phyloP scores from a whole-genome alignment of 2,329 filamentous ascomycete genomes.

The Byssochlamys sp. region DNA sequence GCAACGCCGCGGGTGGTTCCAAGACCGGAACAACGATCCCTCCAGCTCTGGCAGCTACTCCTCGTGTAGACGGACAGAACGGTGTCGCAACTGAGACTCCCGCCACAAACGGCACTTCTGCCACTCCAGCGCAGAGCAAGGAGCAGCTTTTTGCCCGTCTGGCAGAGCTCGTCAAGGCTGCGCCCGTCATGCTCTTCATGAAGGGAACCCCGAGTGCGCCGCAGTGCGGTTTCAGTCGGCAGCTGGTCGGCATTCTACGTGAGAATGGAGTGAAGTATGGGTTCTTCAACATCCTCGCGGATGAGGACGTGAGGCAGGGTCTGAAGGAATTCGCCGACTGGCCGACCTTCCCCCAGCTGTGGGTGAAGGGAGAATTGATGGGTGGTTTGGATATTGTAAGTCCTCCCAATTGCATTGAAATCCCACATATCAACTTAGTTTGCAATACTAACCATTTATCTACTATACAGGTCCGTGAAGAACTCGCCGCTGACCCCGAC shows the following conservation, averaged over 20 bases:
- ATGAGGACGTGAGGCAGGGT: constrained; percentile 92
- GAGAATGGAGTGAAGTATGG: constrained; percentile 91
- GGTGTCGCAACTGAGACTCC: constrained; percentile 17
- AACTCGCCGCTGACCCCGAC: constrained; percentile 70
- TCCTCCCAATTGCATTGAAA: constrained; percentile 12
- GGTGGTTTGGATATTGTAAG: constrained; percentile 92
- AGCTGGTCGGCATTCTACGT: constrained; percentile 74
- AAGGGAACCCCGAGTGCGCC: constrained; percentile 84
- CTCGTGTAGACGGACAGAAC: constrained; percentile 22
- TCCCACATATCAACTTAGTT: neutral
- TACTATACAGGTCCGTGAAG: constrained; percentile 72
- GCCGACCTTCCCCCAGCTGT: constrained; percentile 95
- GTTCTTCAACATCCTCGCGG: constrained; percentile 97
- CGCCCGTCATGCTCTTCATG: constrained; percentile 98
- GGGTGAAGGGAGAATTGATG: constrained; percentile 80
- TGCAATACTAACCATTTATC: constrained; percentile 6
- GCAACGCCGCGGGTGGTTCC: constrained; percentile 28
- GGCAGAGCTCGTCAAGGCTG: constrained; percentile 78
- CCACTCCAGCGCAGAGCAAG: constrained; percentile 48
- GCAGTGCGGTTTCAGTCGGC: constrained; percentile 86
- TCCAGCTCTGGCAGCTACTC: constrained; percentile 31
- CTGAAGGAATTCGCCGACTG: constrained; percentile 97
- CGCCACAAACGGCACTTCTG: constrained; percentile 15
- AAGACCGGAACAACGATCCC: constrained; percentile 25
- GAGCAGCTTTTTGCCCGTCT: constrained; percentile 78